These are phyloP conservation scores for Mycena epipterygia DNA, from an alignment of 768 basidiomycete genomes.

Conservation along the genomic window DNA sequence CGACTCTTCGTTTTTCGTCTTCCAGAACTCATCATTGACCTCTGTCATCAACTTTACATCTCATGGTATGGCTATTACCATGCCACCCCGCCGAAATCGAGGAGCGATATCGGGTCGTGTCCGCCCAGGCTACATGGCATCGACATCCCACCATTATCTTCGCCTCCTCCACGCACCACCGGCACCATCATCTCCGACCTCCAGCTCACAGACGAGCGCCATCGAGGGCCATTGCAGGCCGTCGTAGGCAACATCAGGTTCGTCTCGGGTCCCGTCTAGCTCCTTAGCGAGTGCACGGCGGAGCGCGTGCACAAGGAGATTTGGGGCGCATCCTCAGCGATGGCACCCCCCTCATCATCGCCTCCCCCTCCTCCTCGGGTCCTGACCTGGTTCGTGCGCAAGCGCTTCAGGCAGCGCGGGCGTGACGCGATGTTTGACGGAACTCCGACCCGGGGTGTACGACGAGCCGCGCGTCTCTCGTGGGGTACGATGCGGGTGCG, in stretches of 20 bases:
- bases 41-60: constrained; percentile 27
- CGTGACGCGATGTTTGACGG: constrained; percentile 49
- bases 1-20: background rate
- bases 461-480: constrained; percentile 32
- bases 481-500: no score
- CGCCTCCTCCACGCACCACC: constrained; percentile 44
- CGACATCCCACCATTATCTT: no score
- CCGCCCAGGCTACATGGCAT: no score
- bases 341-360: constrained; percentile 46
- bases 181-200: constrained; percentile 41
- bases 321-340: constrained; percentile 67
- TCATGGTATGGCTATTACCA: constrained; percentile 47
- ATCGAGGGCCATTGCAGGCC: no score
- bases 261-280: no score
- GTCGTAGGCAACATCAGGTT: no score
- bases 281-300: no score
- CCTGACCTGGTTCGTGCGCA: constrained; percentile 44
- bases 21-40: background rate
- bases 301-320: no score
- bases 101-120: no score
- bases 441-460: constrained; percentile 57
- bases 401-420: constrained; percentile 39
- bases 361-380: constrained; percentile 42
- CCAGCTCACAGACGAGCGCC: constrained; percentile 50
- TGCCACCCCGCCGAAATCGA: constrained; percentile 38